phyloP scores from a whole-genome alignment of 768 basidiomycete genomes.

The Tulasnella sp. region DNA sequence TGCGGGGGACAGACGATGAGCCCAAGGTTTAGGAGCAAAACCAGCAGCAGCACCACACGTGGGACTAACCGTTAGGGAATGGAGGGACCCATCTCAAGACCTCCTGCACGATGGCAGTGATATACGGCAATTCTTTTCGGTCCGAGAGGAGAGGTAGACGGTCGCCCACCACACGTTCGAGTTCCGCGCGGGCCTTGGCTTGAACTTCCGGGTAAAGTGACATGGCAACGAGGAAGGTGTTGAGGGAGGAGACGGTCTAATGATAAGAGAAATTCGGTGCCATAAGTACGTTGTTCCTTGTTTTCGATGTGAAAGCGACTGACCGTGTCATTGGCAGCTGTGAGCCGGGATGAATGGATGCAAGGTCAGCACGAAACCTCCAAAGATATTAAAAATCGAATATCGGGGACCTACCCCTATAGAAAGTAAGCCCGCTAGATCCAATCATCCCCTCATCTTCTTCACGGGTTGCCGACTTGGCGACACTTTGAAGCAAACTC shows the following conservation, averaged over 20 bases:
- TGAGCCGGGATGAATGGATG: background rate
- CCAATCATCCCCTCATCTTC: background rate
- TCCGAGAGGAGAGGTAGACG: slow-evolving; percentile 10
- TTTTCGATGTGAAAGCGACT: too few relatives aligned
- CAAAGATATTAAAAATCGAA: background rate
- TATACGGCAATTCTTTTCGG: slow-evolving; percentile 6
- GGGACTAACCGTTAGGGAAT: background rate
- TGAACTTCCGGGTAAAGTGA: slow-evolving; percentile 18
- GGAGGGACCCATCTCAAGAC: background rate
- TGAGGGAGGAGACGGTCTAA: slow-evolving; percentile 11
- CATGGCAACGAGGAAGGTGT: slow-evolving; percentile 21
- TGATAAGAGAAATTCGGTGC: too few relatives aligned
- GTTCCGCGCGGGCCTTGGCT: slow-evolving; percentile 8
- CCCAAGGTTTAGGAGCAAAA: background rate
- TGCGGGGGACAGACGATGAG: background rate
- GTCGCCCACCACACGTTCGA: slow-evolving; percentile 13
- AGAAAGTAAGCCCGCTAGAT: background rate
- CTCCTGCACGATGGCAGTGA: slow-evolving; percentile 5
- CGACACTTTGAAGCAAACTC: background rate
- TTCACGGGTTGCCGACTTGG: background rate
- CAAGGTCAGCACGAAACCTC: background rate
- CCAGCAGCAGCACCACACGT: background rate
- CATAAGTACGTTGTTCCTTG: background rate
- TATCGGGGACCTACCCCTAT: background rate
- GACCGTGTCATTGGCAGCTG: background rate